A percentile compares a stretch with the other conserved stretches of the same genome.
These are phyloP conservation scores for Hypoxylon sp. DNA, from an alignment of 2,329 filamentous ascomycete genomes.

Conservation along the genomic window DNA sequence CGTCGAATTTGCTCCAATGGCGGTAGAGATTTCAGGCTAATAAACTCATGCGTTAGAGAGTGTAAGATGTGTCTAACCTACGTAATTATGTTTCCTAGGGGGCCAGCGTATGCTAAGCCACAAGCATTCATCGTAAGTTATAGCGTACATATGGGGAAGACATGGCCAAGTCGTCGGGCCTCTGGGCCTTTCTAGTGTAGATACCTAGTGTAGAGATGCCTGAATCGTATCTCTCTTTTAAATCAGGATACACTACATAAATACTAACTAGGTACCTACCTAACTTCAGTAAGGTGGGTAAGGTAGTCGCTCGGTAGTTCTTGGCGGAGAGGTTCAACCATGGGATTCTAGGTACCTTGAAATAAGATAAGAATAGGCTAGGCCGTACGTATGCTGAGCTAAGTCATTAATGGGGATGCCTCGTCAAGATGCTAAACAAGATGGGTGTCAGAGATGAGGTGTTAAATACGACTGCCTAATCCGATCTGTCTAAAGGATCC, in stretches of 20 bases:
- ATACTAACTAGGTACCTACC: conserved; percentile 11
- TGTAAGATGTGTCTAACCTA: conserved; percentile 20
- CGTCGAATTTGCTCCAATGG: conserved; percentile 30
- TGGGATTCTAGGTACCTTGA: conserved; percentile 30
- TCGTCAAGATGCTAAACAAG: conserved; percentile 21
- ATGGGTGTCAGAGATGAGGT: conserved; percentile 10
- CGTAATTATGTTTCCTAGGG: conserved; percentile 23
- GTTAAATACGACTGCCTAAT: conserved; percentile 33
- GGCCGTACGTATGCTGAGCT: conserved; percentile 5
- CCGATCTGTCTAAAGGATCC: conserved; percentile 13
- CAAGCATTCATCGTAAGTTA: conserved; percentile 20
- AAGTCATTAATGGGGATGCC: conserved; percentile 15
- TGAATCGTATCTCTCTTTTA: conserved; percentile 5
- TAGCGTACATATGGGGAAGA: conserved; percentile 1
- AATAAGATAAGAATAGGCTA: conserved; percentile 16
- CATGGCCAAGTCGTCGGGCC: conserved; percentile 18
- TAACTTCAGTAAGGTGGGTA: conserved; percentile 22
- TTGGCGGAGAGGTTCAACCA: conserved; percentile 22
- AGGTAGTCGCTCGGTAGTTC: conserved; percentile 22
- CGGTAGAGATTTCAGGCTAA: conserved; percentile 4
- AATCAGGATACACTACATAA: not conserved
- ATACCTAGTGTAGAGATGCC: too few relatives aligned
- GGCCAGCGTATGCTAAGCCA: conserved; percentile 38
- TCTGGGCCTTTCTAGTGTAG: conserved; percentile 23
- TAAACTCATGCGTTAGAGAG: conserved; percentile 7